phyloP scores from a whole-genome alignment of 148 eudicot species.

The Heliamphora exappendiculata region DNA sequence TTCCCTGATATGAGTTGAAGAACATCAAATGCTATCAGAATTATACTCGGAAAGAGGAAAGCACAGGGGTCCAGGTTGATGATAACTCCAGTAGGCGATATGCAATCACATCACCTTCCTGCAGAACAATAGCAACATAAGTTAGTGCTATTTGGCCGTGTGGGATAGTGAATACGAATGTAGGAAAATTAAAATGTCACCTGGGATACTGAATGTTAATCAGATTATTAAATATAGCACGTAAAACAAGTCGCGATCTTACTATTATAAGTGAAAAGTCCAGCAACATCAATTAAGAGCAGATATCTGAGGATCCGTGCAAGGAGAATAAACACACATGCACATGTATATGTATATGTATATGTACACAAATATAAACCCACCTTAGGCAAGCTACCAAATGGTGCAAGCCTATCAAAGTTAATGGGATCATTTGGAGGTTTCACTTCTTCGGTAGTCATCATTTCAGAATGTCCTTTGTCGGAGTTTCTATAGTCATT shows the following conservation, averaged over 20 bases:
- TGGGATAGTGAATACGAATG: not conserved
- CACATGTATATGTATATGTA: not conserved
- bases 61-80: constrained; percentile 79
- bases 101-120: constrained; percentile 86
- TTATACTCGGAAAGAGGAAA: constrained; percentile 53
- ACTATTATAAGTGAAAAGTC: not conserved
- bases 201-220: not conserved
- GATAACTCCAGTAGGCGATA: constrained; percentile 83
- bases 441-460: constrained; percentile 20
- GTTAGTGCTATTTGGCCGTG: not conserved
- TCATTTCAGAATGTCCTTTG: constrained; percentile 22
- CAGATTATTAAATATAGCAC: not conserved
- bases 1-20: not conserved
- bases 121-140: constrained; percentile 23
- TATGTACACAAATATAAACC: not conserved
- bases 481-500: constrained; percentile 27
- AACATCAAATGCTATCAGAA: constrained; percentile 3
- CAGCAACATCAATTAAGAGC: not conserved
- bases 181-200: too few relatives aligned
- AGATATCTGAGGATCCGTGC: not conserved
- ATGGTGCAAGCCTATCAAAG: constrained; percentile 67
- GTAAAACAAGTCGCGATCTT: not conserved
- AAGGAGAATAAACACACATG: not conserved
- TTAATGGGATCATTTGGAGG: constrained; percentile 22
- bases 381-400: constrained; percentile 56